phyloP scores from a whole-genome alignment of 106 monocot species.

The Dioscorea zingiberensis region DNA sequence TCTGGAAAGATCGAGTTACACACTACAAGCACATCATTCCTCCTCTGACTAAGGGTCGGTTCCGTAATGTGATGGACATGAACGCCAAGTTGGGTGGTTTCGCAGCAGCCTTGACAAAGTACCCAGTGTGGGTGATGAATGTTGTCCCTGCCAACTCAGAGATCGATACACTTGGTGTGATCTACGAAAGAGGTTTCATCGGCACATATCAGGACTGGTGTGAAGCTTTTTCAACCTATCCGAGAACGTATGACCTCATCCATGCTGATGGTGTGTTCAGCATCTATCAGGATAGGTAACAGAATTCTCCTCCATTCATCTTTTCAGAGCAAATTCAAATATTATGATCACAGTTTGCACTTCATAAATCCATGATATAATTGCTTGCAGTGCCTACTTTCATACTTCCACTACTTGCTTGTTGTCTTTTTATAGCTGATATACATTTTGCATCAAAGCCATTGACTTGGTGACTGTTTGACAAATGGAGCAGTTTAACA shows the following conservation, averaged over 20 bases:
- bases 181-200: neutral
- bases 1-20: slow-evolving; percentile 1
- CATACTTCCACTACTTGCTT: no score
- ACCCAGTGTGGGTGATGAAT: slow-evolving; percentile 10
- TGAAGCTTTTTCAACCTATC: slow-evolving; percentile 3
- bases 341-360: no score
- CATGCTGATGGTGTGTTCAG: slow-evolving; percentile 6
- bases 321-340: no score
- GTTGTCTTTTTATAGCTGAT: no score
- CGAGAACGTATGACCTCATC: slow-evolving; percentile 4
- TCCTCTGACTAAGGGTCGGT: neutral
- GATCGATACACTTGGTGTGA: neutral
- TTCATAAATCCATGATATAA: no score
- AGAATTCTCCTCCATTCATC: no score
- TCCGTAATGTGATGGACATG: slow-evolving; percentile 10
- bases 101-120: neutral
- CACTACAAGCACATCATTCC: slow-evolving; percentile 6
- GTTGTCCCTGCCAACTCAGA: slow-evolving; percentile 1
- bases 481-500: no score
- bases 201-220: slow-evolving; percentile 8
- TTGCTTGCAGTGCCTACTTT: no score
- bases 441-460: no score
- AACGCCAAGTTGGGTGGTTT: slow-evolving; percentile 3
- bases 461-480: no score
- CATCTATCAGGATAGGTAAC: slow-evolving; percentile 3